Base-by-base conservation (phyloP, 176 grass and related monocot genomes). In the Ampelocalamus luodianensis region DNA sequence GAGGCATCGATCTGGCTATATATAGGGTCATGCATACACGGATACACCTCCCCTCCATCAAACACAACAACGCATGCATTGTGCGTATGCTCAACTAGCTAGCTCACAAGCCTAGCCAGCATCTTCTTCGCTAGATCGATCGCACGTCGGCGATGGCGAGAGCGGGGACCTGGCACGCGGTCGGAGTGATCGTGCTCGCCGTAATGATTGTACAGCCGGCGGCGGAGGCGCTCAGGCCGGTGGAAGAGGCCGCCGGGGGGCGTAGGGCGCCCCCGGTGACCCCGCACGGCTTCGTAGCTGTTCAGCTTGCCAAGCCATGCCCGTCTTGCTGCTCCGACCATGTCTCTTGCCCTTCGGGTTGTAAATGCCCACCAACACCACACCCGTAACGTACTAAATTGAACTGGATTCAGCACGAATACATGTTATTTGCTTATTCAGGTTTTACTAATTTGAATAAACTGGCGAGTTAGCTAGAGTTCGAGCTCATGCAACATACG, bases 291-390 rank as follows among this genome's bases (percentile, higher is more conserved):
- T 62, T 62, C 59, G 5, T 4, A 13, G 24, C 56, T 60, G 56
- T 60, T 60, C 9, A 23, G 22, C n/a, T 24, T 23, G 56, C 0
- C 22, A 0, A 24, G 2, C 0, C 56, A 11, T 24, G 56, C 56
- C 0, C 9, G 9, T 60, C 56, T 23, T 59, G 56, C 56, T 59
- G 56, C 56, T 11, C 56, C 20, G 23, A 1, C 56, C 0, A 0
- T 3, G 0, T 0, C 0, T 0, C 8, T 22, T 59, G 56, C 56
- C 22, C 0, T 59, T 0, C 8, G 56, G 8, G 8, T 23, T 22
- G 22, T 22, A 0, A 1, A 4, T 59, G 55, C 29, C 29, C n/a
- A n/a, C n/a, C n/a, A n/a, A n/a, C n/a, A n/a, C n/a, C 29, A 1
- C 29, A 29, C 1, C 29, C 29, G 29, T 29, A 29, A 29, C 29